phyloP scores from a whole-genome alignment of 257 asterid species.

The Rauvolfia tetraphylla region DNA sequence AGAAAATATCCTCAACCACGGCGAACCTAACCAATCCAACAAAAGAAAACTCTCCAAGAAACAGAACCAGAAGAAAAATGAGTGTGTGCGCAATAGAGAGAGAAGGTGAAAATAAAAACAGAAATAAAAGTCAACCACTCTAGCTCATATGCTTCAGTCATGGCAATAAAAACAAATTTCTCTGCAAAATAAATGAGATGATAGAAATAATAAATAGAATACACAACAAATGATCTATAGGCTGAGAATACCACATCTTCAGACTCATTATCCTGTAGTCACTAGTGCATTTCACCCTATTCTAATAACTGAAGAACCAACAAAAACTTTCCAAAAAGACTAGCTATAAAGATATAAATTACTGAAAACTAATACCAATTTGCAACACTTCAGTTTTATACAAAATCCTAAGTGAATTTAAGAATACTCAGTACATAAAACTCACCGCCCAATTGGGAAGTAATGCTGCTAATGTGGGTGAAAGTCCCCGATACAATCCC shows the following conservation, averaged over 20 bases:
- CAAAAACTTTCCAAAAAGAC: background rate
- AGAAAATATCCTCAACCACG: too few species aligned
- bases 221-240: background rate
- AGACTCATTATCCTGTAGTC: background rate
- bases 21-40: too few species aligned
- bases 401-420: background rate
- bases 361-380: background rate
- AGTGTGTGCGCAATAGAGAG: too few species aligned
- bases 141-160: background rate
- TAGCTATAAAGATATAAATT: background rate
- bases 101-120: background rate
- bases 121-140: background rate
- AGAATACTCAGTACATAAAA: slow-evolving; percentile 21
- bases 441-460: slow-evolving; percentile 99
- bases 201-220: background rate
- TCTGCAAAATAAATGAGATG: background rate
- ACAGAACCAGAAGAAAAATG: too few species aligned
- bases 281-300: background rate
- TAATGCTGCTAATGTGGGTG: slow-evolving; percentile 87
- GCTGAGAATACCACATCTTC: background rate
- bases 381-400: background rate
- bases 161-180: too few species aligned
- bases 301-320: background rate
- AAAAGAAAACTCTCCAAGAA: too few species aligned
- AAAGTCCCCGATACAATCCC: slow-evolving; percentile 97